Conservation (phyloP, 257 asterid genomes). For the Solanum megistacrolobum region DNA sequence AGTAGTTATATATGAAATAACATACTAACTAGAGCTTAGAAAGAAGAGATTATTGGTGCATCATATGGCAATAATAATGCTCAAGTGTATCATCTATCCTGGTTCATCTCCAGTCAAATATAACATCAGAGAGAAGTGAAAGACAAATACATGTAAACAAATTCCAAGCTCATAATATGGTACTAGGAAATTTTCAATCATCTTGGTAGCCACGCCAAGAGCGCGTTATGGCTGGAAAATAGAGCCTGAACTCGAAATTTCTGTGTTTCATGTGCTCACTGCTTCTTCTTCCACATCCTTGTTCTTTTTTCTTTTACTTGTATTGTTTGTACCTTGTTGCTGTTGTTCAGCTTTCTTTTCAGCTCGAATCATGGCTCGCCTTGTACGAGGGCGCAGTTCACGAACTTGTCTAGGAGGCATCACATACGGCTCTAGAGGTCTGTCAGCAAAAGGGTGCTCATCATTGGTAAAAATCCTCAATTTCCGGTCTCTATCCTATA, state of each 20-base stretch:
- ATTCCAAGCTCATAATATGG: neutral
- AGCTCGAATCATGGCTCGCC: conserved; percentile 87
- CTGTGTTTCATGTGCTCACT: conserved; percentile 17
- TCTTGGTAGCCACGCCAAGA: neutral
- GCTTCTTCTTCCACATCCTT: conserved; percentile 32
- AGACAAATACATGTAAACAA: neutral
- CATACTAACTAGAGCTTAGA: neutral
- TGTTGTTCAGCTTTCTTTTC: conserved; percentile 83
- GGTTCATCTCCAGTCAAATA: neutral
- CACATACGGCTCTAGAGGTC: conserved; percentile 51
- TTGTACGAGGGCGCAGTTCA: conserved; percentile 83
- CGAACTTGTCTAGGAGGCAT: conserved; percentile 92
- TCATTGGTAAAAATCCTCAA: conserved; percentile 75
- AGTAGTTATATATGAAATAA: neutral
- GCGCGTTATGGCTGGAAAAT: neutral
- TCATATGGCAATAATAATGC: neutral
- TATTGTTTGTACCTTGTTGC: conserved; percentile 33
- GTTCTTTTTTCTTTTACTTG: conserved; percentile 57
- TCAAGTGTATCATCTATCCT: neutral
- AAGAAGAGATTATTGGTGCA: neutral
- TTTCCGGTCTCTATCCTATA: conserved; percentile 83
- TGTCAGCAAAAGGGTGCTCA: conserved; percentile 87
- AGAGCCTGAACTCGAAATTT: neutral
- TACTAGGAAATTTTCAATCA: neutral
- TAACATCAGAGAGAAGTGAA: neutral